Evolutionary conservation across 2,329 filamentous ascomycete species (phyloP).

Genomic region (Epichloe bromicola): DNA sequence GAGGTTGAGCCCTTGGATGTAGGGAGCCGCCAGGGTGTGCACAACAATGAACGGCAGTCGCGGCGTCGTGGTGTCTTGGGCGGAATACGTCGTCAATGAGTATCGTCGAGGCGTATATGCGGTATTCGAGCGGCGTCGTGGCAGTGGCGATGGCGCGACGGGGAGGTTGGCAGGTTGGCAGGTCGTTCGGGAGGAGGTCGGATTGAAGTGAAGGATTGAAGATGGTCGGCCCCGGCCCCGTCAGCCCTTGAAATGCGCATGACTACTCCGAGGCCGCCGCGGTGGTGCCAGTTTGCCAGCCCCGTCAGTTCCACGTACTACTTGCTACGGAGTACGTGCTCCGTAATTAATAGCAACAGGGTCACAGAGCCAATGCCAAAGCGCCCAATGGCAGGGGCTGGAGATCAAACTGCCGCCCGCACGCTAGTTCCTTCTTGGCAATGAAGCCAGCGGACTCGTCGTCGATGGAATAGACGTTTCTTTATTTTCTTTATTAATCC

Average conservation of each 20-base stretch:
- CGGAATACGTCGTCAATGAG: background rate
- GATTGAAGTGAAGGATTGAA: background rate
- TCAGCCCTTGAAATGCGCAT: background rate
- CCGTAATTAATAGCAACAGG: too few species aligned
- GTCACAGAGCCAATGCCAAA: background rate
- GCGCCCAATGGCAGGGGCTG: background rate
- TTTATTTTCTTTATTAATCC: background rate
- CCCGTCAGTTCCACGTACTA: too few species aligned
- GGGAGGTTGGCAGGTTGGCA: too few species aligned
- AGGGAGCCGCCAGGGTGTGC: background rate
- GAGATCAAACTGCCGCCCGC: background rate
- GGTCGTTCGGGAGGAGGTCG: background rate
- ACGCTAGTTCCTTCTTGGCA: slow-evolving; percentile 3
- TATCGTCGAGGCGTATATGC: background rate
- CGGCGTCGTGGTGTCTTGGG: background rate
- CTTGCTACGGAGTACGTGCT: too few species aligned
- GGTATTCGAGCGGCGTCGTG: background rate
- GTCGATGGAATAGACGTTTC: too few species aligned
- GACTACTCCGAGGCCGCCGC: background rate
- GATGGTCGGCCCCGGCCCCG: slow-evolving; percentile 1
- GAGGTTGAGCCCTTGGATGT: background rate
- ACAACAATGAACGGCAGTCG: background rate
- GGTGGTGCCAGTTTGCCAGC: too few species aligned
- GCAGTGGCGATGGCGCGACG: background rate
- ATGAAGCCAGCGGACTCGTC: background rate